Evolutionary conservation across 2,329 filamentous ascomycete genomes (phyloP).

Genomic region (Onygena corvina): DNA sequence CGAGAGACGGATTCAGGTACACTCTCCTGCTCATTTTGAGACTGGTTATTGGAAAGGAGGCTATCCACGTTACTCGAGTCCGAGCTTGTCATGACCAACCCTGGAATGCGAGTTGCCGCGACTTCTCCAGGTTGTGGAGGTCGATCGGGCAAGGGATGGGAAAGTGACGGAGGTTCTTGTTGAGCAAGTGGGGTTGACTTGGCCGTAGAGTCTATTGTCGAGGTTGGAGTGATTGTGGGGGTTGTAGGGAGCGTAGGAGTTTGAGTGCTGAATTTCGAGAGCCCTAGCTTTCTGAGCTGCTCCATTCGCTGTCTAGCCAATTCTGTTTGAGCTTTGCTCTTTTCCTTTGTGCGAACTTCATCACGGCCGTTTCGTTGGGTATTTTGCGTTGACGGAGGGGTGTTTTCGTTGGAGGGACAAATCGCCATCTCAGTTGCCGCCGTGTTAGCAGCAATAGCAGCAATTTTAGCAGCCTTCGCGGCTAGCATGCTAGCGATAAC

Average conservation of each 20-base stretch:
- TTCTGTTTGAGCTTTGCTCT: slow-evolving; percentile 57
- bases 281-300: slow-evolving; percentile 48
- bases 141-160: slow-evolving; percentile 30
- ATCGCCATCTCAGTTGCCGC: not conserved
- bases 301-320: slow-evolving; percentile 68
- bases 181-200: not conserved
- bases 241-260: slow-evolving; percentile 9
- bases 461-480: slow-evolving; percentile 51
- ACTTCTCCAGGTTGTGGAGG: slow-evolving; percentile 24
- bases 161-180: slow-evolving; percentile 8
- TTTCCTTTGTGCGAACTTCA: slow-evolving; percentile 29
- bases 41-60: not conserved
- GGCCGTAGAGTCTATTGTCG: slow-evolving; percentile 14
- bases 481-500: slow-evolving; percentile 64
- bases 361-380: not conserved
- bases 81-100: slow-evolving; percentile 38
- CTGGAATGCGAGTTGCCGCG: slow-evolving; percentile 37
- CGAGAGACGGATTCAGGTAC: slow-evolving; percentile 10
- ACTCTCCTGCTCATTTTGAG: not conserved
- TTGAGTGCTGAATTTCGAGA: slow-evolving; percentile 25
- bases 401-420: not conserved
- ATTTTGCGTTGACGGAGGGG: not conserved
- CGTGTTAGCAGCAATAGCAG: not conserved
- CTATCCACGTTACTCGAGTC: slow-evolving; percentile 6
- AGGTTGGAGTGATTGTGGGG: slow-evolving; percentile 10